These are phyloP conservation scores for Fusarium mangiferae DNA, from an alignment of 2,329 filamentous ascomycete genomes.

Conservation along the genomic window DNA sequence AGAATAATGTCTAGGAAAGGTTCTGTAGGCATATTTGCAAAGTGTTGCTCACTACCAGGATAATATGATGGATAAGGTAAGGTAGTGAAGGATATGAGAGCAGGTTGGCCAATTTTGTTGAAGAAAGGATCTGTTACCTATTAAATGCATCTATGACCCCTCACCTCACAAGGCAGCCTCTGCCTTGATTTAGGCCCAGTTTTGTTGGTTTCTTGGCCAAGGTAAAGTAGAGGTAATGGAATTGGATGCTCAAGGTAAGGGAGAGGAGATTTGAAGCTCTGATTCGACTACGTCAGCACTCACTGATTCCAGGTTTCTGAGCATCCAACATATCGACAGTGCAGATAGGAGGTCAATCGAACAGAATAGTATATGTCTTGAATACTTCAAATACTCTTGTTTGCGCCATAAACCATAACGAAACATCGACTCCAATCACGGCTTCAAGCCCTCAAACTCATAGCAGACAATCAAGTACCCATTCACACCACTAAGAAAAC, in stretches of 20 bases:
- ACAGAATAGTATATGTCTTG: neutral
- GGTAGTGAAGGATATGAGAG: neutral
- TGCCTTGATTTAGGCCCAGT: slow-evolving; percentile 31
- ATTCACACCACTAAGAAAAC: neutral
- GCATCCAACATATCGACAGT: neutral
- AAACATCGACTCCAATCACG: neutral
- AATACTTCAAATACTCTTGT: neutral
- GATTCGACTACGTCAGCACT: slow-evolving; percentile 23
- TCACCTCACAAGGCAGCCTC: neutral
- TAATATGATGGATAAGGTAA: neutral
- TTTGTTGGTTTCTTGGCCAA: slow-evolving; percentile 26
- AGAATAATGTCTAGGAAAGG: slow-evolving; percentile 67
- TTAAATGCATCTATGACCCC: slow-evolving; percentile 4
- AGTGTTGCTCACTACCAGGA: neutral
- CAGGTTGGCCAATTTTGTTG: neutral
- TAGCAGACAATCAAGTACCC: neutral
- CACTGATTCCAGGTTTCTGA: slow-evolving; percentile 17
- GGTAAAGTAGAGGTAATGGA: neutral
- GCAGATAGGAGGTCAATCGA: neutral
- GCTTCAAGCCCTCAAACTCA: neutral
- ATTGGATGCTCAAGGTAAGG: neutral
- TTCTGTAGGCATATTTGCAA: slow-evolving; percentile 27
- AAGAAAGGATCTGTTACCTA: neutral
- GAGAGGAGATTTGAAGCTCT: neutral
- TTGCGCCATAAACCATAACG: neutral